phyloP scores from a whole-genome alignment of 2,329 filamentous ascomycete species.

The Aureobasidium sp. region DNA sequence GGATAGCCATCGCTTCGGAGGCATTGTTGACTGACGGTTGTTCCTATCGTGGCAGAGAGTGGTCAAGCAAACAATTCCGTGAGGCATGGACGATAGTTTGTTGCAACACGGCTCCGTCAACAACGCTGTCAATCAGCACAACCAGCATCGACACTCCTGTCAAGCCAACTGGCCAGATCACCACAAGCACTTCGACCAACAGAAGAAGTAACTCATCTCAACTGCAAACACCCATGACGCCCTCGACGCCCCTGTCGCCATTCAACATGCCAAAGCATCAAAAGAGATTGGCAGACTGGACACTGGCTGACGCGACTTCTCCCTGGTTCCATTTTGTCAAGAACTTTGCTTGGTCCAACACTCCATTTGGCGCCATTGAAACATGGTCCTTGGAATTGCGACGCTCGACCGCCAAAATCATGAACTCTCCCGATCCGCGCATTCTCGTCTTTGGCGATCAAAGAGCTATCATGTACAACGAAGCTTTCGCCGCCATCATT shows the following conservation, averaged over 20 bases:
- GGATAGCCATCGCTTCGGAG: neutral
- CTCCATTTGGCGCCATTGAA: constrained; percentile 10
- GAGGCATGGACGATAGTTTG: neutral
- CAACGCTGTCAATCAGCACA: neutral
- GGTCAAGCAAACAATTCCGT: constrained; percentile 2
- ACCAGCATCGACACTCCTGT: neutral
- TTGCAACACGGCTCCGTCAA: neutral
- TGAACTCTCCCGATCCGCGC: constrained; percentile 8
- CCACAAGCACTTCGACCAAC: neutral
- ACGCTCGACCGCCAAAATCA: neutral
- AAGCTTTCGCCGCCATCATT: constrained; percentile 19
- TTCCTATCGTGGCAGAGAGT: neutral
- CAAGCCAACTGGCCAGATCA: neutral
- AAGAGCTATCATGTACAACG: constrained; percentile 21
- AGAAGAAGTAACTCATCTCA: neutral
- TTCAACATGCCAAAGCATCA: neutral
- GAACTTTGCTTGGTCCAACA: constrained; percentile 9
- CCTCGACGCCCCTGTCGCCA: neutral
- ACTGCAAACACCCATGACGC: neutral
- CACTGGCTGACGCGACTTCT: neutral
- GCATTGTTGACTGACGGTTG: neutral
- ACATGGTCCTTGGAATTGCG: constrained; percentile 13
- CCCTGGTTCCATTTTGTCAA: constrained; percentile 7
- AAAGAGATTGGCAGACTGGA: neutral
- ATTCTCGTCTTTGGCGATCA: constrained; percentile 15